Evolutionary conservation across 2,329 filamentous ascomycete genomes (phyloP), one percentile per base, ranked within the genome.

Genomic region (Arthrocladium fulminans): DNA sequence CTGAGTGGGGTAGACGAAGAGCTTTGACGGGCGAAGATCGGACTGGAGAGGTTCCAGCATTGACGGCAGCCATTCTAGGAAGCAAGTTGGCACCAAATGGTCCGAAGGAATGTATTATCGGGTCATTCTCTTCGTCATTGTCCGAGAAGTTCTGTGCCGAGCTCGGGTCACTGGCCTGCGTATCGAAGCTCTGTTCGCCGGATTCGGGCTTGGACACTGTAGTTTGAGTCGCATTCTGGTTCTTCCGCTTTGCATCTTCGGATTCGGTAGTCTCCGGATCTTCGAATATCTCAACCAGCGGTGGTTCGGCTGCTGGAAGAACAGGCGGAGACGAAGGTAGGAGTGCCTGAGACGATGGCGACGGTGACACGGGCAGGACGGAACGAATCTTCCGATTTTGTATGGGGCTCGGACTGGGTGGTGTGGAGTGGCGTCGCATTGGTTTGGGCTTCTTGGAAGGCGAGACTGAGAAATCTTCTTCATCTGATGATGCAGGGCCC

Each of bases 101-200:
- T 13, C 88, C 89, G 57, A 96, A 96, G 0, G 89, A 95, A 65
- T 92, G 86, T 15, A 96, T 74, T 47, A 95, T 81, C 2, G 89
- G 89, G 58, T 97, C 92, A 55, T 96, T 96, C 67, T 97, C 90
- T 70, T 96, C 89, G 58, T 90, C 84, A 0, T 86, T 83, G 54
- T 94, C 81, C 44, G 86, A 83, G 46, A 84, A 79, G 15, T 88
- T 81, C 15, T 51, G 55, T 35, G 45, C 47, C 15, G 42, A 49
- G 45, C 34, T 51, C 22, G 49, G 43, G 13, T 41, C 15, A 39
- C 38, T 54, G 10, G 27, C 39, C 23, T 53, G n/a, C 23, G 58
- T 57, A 30, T 51, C 50, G 13, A 41, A 32, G 41, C 59, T 60
- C 40, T 68, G 57, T 45, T 67, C 61, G 29, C 20, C n/a, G 8